Conservation (phyloP, 1,284 basidiomycete species). For the Puccinia novopanici region DNA sequence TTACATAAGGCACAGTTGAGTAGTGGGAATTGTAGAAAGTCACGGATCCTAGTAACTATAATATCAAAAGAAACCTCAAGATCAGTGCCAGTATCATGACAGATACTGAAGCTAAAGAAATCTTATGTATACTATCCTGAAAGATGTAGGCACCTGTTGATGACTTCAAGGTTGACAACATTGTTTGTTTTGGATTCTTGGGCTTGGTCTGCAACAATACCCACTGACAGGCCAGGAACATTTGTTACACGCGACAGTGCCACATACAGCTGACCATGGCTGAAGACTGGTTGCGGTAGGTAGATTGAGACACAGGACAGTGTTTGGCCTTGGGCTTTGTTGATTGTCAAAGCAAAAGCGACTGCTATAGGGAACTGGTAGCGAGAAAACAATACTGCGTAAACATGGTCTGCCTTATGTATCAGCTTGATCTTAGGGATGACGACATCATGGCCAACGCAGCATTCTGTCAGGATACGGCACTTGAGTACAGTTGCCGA, state of each 20-base stretch:
- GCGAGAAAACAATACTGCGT: slow-evolving; percentile 56
- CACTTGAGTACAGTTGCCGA: neutral
- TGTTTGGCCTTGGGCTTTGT: slow-evolving; percentile 63
- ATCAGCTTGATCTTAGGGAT: slow-evolving; percentile 7
- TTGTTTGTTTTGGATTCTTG: neutral
- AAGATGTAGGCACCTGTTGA: neutral
- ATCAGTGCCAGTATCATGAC: too few relatives aligned
- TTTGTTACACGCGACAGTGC: too few relatives aligned
- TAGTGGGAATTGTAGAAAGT: too few relatives aligned
- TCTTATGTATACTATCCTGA: too few relatives aligned
- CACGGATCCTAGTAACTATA: too few relatives aligned
- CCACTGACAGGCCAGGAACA: too few relatives aligned
- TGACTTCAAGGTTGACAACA: neutral
- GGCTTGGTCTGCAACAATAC: neutral
- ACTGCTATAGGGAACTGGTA: slow-evolving; percentile 61
- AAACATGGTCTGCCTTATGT: slow-evolving; percentile 9
- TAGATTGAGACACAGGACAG: slow-evolving; percentile 58
- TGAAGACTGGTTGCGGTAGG: slow-evolving; percentile 60
- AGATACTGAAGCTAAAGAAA: too few relatives aligned
- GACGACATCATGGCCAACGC: neutral
- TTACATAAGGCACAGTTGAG: too few relatives aligned
- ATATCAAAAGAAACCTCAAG: too few relatives aligned
- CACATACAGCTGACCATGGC: slow-evolving; percentile 63
- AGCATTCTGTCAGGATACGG: neutral
- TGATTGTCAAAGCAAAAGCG: slow-evolving; percentile 62